Evolutionary conservation across 1,284 basidiomycete species (phyloP).

Genomic region (Microbotryum scabiosae): DNA sequence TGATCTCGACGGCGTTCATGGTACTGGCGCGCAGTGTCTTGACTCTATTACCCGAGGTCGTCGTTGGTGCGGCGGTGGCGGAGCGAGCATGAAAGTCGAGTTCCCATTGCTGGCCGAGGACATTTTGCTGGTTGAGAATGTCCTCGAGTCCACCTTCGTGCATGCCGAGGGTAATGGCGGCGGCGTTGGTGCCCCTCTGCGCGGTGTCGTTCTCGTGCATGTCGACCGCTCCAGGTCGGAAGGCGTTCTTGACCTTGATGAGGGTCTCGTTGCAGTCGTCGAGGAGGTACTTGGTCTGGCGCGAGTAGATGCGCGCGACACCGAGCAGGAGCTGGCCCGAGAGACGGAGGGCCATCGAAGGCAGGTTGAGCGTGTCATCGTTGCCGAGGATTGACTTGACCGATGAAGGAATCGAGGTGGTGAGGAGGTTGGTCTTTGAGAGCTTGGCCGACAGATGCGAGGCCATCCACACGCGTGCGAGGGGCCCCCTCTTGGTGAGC

Average conservation of each 20-base stretch:
- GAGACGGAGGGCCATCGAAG: slow-evolving; percentile 79
- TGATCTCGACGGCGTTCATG: slow-evolving; percentile 32
- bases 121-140: slow-evolving; percentile 16
- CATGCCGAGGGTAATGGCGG: slow-evolving; percentile 20
- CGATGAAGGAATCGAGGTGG: slow-evolving; percentile 87
- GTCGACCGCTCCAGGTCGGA: slow-evolving; percentile 18
- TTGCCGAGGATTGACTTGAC: slow-evolving; percentile 34
- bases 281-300: slow-evolving; percentile 92
- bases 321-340: slow-evolving; percentile 92
- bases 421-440: slow-evolving; percentile 85
- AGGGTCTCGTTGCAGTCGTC: slow-evolving; percentile 97
- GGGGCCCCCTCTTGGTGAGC: slow-evolving; percentile 80
- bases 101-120: slow-evolving; percentile 13
- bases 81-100: slow-evolving; percentile 21
- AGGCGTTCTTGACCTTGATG: slow-evolving; percentile 85
- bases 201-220: slow-evolving; percentile 9
- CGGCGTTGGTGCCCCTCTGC: neutral
- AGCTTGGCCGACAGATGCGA: slow-evolving; percentile 98
- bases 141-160: slow-evolving; percentile 27
- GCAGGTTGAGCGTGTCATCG: slow-evolving; percentile 12
- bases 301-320: slow-evolving; percentile 92
- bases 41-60: slow-evolving; percentile 13
- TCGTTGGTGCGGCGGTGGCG: slow-evolving; percentile 4
- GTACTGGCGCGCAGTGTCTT: slow-evolving; percentile 15
- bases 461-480: slow-evolving; percentile 96